Base-by-base conservation (phyloP, 257 asterid species). In the Fraxinus excelsior region DNA sequence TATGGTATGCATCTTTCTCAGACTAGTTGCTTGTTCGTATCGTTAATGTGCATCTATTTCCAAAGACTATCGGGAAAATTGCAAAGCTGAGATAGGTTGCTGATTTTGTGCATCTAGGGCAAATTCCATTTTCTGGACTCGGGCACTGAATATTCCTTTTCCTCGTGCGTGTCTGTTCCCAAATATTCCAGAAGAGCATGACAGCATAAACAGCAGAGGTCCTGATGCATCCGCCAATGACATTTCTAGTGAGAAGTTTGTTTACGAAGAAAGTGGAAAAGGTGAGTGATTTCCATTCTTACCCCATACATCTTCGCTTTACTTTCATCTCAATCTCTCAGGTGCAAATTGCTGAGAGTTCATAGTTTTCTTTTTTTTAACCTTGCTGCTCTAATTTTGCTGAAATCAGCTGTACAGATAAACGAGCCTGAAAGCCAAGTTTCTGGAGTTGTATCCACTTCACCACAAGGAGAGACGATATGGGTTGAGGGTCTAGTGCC, bases 401-500 rank as follows among this genome's bases (percentile, higher is more conserved):
- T 79, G 69, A 2, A 40, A 84, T 74, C 86, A 87, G 91, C 67
- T 67, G 34, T 66, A 25, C 78, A 82, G 78, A 73, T 76, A 67
- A 79, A 71, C 58, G 37, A 76, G 49, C 74, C 85, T 67, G 84
- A 82, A 21, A 76, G 67, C 76, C 86, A 88, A 84, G 88, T 79
- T 77, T 76, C 89, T 68, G 88, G 83, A 78, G 73, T 79, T 58
- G 81, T 80, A 74, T 38, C 85, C 23, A 32, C 80, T 75, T 82
- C 87, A 51, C 90, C 73, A 75, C 86, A 78, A 79, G 93, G 78
- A 83, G 96, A 88, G 80, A 87, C 85, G 49, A 58, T 87, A 69
- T 93, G 92, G 93, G 91, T 93, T 73, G 99, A 96, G 84, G 99
- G 98, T 72, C 93, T 96, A 76, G 99, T 96, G 65, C 98, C 98